phyloP scores from a whole-genome alignment of 169 alveolate species.

The Plasmodium falciparum region DNA sequence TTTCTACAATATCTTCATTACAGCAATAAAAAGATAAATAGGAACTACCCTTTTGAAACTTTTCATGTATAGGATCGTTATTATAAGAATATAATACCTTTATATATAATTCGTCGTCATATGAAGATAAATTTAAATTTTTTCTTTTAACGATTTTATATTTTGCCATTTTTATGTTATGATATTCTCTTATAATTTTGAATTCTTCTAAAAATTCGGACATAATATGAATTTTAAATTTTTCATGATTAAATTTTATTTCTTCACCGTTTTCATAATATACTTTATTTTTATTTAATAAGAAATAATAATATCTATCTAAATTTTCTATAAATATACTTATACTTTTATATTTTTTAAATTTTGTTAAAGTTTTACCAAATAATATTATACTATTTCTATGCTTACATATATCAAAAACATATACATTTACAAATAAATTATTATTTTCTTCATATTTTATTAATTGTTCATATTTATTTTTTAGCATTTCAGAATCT shows the following conservation, averaged over 20 bases:
- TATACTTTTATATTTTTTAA: constrained; percentile 41
- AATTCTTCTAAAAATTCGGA: constrained; percentile 58
- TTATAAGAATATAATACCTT: constrained; percentile 59
- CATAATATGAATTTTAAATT: constrained; percentile 36
- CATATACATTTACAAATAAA: constrained; percentile 22
- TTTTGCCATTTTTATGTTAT: constrained; percentile 53
- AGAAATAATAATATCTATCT: constrained; percentile 62
- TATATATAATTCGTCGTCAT: constrained; percentile 59
- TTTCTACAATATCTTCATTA: constrained; percentile 67
- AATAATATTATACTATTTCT: constrained; percentile 63
- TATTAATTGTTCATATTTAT: constrained; percentile 34
- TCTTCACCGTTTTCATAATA: constrained; percentile 34
- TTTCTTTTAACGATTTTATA: constrained; percentile 51
- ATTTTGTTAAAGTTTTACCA: constrained; percentile 58
- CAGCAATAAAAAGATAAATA: constrained; percentile 67
- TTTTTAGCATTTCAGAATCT: constrained; percentile 11
- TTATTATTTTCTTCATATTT: constrained; percentile 35
- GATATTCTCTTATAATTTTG: constrained; percentile 41
- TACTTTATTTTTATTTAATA: constrained; percentile 28
- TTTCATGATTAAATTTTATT: constrained; percentile 27
- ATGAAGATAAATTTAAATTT: constrained; percentile 35
- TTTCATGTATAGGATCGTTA: constrained; percentile 47
- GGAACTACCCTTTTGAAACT: constrained; percentile 29
- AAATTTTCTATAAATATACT: constrained; percentile 61
- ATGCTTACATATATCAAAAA: constrained; percentile 69